Evolutionary conservation across 1,139 yeast genomes (phyloP).

Genomic region (Diutina sp.): DNA sequence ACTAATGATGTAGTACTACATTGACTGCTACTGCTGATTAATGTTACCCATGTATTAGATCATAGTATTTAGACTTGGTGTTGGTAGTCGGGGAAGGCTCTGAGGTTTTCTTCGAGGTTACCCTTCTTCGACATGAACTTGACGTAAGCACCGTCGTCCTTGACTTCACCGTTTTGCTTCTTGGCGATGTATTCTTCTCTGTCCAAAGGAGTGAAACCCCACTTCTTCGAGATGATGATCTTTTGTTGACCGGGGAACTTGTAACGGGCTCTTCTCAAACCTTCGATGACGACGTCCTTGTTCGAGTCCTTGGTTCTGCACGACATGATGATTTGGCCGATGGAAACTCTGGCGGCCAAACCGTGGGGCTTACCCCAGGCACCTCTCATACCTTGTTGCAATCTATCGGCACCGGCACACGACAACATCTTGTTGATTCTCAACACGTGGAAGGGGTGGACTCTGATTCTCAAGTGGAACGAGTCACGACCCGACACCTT

Average conservation of each 20-base stretch:
- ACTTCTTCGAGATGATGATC: constrained; percentile 97
- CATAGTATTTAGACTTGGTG: constrained; percentile 25
- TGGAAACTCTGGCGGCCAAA: constrained; percentile 97
- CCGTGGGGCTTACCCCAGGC: constrained; percentile 99
- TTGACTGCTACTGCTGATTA: neutral
- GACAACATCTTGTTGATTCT: constrained; percentile 99
- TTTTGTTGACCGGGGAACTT: constrained; percentile 99
- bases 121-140: constrained; percentile 98
- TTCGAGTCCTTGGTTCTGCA: constrained; percentile 97
- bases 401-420: constrained; percentile 99
- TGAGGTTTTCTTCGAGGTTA: constrained; percentile 82
- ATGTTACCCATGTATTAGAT: neutral
- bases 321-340: constrained; percentile 97
- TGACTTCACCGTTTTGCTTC: constrained; percentile 95
- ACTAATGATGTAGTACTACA: no score
- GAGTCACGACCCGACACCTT: constrained; percentile 97
- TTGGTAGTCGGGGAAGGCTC: constrained; percentile 90
- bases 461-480: constrained; percentile 99
- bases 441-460: constrained; percentile 99
- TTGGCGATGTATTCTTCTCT: constrained; percentile 92
- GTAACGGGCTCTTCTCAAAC: constrained; percentile 99
- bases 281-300: constrained; percentile 97
- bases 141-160: constrained; percentile 99
- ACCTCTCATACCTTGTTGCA: constrained; percentile 99
- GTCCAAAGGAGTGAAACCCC: constrained; percentile 99